Evolutionary conservation across 352 stramenopile genomes (phyloP), one percentile per base, ranked within the genome.

Genomic region (Detonula confervacea): DNA sequence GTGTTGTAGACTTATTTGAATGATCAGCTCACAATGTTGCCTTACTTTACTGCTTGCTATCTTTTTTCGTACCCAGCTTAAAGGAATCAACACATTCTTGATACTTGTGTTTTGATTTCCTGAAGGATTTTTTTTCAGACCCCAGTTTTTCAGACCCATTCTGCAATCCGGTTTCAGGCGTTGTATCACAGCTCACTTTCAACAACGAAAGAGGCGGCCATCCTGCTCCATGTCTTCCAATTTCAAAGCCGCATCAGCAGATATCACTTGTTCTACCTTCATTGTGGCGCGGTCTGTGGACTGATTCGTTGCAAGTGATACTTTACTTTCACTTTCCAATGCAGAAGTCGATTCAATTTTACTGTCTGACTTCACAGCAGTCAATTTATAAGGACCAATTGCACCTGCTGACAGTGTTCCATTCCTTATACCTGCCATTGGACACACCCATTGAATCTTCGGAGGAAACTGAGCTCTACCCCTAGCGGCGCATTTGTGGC

Each of bases 381-480:
- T 16, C 27, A 29, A 42, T 6, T 64, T 47, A 33, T 1, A 20
- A 47, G 16, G 11, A 24, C 20, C 14, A 18, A 27, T 47, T 16
- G 35, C 24, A 16, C 16, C 29, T 64, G 16, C 29, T 44, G 33
- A 39, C 52, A 56, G 25, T 22, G 60, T 81, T 52, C 73, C 57
- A 81, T 37, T 76, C 44, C 69, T 81, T 22, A 73, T 77, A 30
- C 33, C 62, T 37, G 63, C 47, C 52, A 92, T 35, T 24, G 86
- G 86, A 73, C 86, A 92, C 25, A 66, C 60, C 49, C 88, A 75
- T 54, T 88, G 81, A n/a, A 88, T 67, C 46, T 77, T 66, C 0
- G 86, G 80, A 29, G 84, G 84, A 62, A 92, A 92, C 51, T 94
- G 89, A 3, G 86, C 85, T 27, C 80, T 90, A 2, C 87, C 81